Percentiles rank a stretch among this genome's conserved stretches.
Evolutionary conservation across 2,329 filamentous ascomycete species (phyloP).

Genomic region (Raffaelea ambrosiae): DNA sequence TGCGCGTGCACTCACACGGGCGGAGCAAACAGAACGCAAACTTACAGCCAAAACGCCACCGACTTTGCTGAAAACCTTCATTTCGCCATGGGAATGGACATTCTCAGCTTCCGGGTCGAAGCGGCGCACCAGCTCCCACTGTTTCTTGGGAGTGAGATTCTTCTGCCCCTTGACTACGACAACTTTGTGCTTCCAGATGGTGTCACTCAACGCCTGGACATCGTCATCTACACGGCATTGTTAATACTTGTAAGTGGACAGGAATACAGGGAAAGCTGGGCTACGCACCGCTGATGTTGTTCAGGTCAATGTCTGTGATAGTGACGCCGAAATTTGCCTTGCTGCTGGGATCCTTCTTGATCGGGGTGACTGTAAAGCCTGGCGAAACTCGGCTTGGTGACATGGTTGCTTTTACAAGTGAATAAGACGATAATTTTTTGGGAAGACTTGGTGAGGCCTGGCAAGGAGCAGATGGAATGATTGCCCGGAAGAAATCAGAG

Average conservation of each 20-base stretch:
- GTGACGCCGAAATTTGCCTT: conserved; percentile 29
- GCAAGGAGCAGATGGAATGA: too few species aligned
- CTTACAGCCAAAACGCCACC: conserved; percentile 25
- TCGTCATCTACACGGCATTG: conserved; percentile 28
- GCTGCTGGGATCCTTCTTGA: conserved; percentile 20
- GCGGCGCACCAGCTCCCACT: conserved; percentile 34
- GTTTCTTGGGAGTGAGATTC: conserved; percentile 29
- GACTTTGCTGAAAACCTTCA: conserved; percentile 30
- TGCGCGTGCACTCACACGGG: background rate
- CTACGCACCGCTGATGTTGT: conserved; percentile 22
- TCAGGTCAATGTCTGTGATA: conserved; percentile 27
- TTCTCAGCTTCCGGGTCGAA: conserved; percentile 31
- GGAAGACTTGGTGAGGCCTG: too few species aligned
- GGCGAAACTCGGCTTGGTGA: conserved; percentile 9
- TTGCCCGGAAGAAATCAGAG: too few species aligned
- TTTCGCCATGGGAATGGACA: conserved; percentile 31
- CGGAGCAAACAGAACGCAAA: background rate
- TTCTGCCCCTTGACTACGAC: conserved; percentile 34
- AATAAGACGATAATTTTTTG: too few species aligned
- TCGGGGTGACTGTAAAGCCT: conserved; percentile 27
- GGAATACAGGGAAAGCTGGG: background rate
- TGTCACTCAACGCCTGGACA: conserved; percentile 25
- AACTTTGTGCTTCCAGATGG: conserved; percentile 34
- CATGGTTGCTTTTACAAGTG: background rate
- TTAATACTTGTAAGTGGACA: too few species aligned